phyloP scores from a whole-genome alignment of 805 yeast genomes.

The Vanderwaltozyma yarrowii region DNA sequence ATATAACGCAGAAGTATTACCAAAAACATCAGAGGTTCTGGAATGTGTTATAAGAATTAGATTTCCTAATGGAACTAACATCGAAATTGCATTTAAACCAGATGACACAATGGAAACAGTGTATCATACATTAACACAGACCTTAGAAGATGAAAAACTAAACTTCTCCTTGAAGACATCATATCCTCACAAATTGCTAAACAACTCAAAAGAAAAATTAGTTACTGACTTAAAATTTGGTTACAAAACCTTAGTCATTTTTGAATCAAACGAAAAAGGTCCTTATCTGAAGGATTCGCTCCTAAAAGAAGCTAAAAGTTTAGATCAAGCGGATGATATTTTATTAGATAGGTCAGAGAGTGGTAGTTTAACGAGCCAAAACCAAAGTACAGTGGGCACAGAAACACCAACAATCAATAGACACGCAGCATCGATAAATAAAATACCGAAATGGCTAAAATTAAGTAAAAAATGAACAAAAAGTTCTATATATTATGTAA shows the following conservation, averaged over 20 bases:
- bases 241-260: constrained; percentile 35
- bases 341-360: background rate
- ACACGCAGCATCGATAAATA: no score
- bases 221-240: constrained; percentile 35
- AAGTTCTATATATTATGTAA: background rate
- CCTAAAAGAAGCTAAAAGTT: constrained; percentile 25
- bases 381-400: background rate
- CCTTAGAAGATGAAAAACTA: constrained; percentile 21
- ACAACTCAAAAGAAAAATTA: constrained; percentile 24
- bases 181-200: constrained; percentile 36
- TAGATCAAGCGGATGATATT: constrained; percentile 24
- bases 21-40: constrained; percentile 14
- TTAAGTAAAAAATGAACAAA: constrained; percentile 21
- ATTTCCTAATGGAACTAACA: constrained; percentile 46
- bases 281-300: constrained; percentile 24
- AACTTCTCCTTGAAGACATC: constrained; percentile 36
- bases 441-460: constrained; percentile 34
- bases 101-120: constrained; percentile 30
- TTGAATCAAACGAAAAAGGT: constrained; percentile 20
- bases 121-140: constrained; percentile 22
- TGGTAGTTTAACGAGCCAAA: no score
- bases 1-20: constrained; percentile 21
- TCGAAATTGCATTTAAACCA: constrained; percentile 42
- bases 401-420: no score
- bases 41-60: constrained; percentile 39